Evolutionary conservation across 148 eudicot species (phyloP), one percentile per base, ranked within the genome.

Genomic region (Vaccinium macrocarpon): DNA sequence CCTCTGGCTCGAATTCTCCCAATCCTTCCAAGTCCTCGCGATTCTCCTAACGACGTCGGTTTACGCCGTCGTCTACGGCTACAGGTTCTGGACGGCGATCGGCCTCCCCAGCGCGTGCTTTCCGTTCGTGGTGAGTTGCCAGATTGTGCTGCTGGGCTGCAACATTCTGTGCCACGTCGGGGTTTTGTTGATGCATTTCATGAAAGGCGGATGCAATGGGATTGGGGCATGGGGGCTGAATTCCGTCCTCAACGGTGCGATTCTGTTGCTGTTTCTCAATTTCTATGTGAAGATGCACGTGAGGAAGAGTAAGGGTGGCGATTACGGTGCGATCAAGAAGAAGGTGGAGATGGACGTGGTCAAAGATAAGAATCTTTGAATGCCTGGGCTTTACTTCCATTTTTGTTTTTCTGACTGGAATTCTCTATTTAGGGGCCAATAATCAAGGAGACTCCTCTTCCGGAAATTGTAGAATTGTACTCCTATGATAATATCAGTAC

Each of bases 1-100:
- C 72, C 87, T 94, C 8, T 96, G 99, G 98, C 94, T 96, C 1
- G 98, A 96, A 35, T 96, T 93, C 75, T 94, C 98, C 0, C 98
- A 94, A 49, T 92, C 95, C 4, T 92, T 94, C 13, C 99, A 96
- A 64, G 95, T 94, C 0, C 82, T 96, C 12, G 98, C 91, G 0
- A 92, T 96, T 0, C 75, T 96, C 0, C 81, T 87, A 9, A 92
- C 98, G 1, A 93, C 95, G 1, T 84, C 91, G 0, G 89, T 89
- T 0, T 93, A 92, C 35, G 85, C 94, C 0, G 82, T 91, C 0
- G 95, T 96, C 0, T 94, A 96, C 82, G 99, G 93, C 1, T 96
- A 95, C 80, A 66, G 99, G 1, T 96, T 96, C 82, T 94, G 99
- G 97, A 92, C 92, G 1, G 94, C 91, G 0, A 64, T 95, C 0